Percentiles rank a stretch among this genome's conserved stretches.
Conservation (phyloP, 164 flowering plant species). For the Vitis riparia region DNA sequence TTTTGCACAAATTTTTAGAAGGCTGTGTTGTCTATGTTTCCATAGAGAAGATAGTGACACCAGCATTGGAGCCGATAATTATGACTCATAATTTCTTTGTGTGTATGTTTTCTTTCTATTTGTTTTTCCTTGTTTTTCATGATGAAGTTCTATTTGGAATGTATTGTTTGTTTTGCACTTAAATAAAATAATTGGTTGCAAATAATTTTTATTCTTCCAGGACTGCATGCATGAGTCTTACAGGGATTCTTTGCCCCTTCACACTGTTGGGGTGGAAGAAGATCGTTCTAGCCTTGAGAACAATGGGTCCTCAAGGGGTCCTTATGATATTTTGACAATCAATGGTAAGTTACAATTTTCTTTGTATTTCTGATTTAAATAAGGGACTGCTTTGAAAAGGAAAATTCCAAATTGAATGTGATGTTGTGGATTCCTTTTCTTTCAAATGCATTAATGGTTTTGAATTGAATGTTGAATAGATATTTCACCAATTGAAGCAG, state of each 20-base stretch:
- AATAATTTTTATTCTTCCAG: constrained; percentile 30
- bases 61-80: no score
- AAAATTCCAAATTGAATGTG: not conserved
- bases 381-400: not conserved
- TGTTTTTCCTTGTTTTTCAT: no score
- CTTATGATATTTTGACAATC: constrained; percentile 47
- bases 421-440: not conserved
- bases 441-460: constrained; percentile 11
- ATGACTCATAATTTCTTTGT: no score
- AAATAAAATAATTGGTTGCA: not conserved
- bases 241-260: constrained; percentile 58
- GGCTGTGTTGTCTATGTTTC: no score
- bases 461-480: constrained; percentile 40
- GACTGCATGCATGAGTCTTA: constrained; percentile 78
- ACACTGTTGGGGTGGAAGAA: constrained; percentile 66
- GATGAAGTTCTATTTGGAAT: no score
- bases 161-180: not conserved
- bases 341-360: constrained; percentile 46
- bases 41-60: no score
- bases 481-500: constrained; percentile 87
- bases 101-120: no score
- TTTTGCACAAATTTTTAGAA: no score
- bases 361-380: not conserved
- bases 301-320: constrained; percentile 45
- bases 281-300: constrained; percentile 64